Base-by-base conservation (phyloP, 805 yeast genomes). In the Kodamaea kaohsiungensis region DNA sequence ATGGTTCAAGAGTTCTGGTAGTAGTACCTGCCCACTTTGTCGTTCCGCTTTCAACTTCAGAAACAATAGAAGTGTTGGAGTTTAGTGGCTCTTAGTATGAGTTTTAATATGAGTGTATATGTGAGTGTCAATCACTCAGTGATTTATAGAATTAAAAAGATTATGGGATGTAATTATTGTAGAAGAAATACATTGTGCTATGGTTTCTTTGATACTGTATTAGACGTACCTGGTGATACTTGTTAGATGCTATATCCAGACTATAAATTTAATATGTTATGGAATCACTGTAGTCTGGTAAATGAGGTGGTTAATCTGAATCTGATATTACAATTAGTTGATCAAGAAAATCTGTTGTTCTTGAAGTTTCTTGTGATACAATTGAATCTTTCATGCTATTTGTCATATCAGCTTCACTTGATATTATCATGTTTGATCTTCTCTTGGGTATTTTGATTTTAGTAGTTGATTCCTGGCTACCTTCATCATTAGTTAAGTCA, bases 1-100 rank as follows among this genome's bases (percentile, higher is more conserved):
- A 68, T 95, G 99, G 99, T 95, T 95, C 73, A 89, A 90, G 75
- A 91, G 96, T 61, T 89, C 96, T 12, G 96, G 95, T 42, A 82
- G 89, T 53, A 89, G 90, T 60, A 88, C 97, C 1, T 95, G 99
- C 75, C 99, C 99, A 40, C 76, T 95, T 65, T 95, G 99, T 73
- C 87, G 99, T 65, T 72, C 85, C 15, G 69, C 83, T 1, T 85
- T 86, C 63, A 79, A 77, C 58, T 82, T 82, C 61, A 72, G 72
- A 22, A 50, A 43, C 43, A 33, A 35, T 37, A 40, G 45, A 40
- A 40, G 27, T 40, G 45, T 40, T 16, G 45, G 45, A 7, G 45
- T 40, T 17, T n/a, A n/a, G 45, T 30, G 25, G 6, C 25, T 22
- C 25, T 4, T 22, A 30, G 35, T 9, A 30, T 9, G 35, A 30